Evolutionary conservation across 306 rosid species (phyloP).

Genomic region (Glycyrrhiza uralensis): DNA sequence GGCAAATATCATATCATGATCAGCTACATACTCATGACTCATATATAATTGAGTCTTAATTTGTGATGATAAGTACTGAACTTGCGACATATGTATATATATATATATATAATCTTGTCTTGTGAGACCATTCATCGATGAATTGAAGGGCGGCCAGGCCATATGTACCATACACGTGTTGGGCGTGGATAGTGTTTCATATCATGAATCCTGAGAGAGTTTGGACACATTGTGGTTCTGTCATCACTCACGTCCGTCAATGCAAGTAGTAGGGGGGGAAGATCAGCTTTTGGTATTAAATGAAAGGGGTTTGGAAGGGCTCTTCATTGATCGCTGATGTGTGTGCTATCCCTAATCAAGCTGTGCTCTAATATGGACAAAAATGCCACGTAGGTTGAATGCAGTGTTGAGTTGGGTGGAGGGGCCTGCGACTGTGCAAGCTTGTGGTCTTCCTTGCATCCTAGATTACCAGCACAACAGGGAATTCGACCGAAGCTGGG

Average conservation of each 20-base stretch:
- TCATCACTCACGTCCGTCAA: neutral
- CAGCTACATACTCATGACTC: too few species aligned
- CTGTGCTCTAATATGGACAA: constrained; percentile 5
- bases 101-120: too few species aligned
- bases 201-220: constrained; percentile 16
- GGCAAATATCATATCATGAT: neutral
- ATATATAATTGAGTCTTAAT: constrained; percentile 22
- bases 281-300: constrained; percentile 37
- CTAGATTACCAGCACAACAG: constrained; percentile 22
- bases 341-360: constrained; percentile 17
- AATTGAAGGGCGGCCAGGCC: neutral
- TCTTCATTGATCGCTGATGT: constrained; percentile 10
- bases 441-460: constrained; percentile 23
- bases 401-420: constrained; percentile 2
- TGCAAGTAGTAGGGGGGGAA: neutral
- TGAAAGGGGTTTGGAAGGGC: constrained; percentile 11
- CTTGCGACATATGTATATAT: neutral
- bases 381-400: neutral
- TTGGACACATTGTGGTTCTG: constrained; percentile 1
- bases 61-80: constrained; percentile 2
- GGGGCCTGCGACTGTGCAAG: constrained; percentile 1
- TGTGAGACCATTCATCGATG: constrained; percentile 24
- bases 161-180: constrained; percentile 58
- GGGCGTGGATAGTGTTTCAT: constrained; percentile 9
- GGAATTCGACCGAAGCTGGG: constrained; percentile 21